Evolutionary conservation across 768 basidiomycete genomes (phyloP), one percentile per base, ranked within the genome.

Genomic region (Phlebiopsis gigantea): DNA sequence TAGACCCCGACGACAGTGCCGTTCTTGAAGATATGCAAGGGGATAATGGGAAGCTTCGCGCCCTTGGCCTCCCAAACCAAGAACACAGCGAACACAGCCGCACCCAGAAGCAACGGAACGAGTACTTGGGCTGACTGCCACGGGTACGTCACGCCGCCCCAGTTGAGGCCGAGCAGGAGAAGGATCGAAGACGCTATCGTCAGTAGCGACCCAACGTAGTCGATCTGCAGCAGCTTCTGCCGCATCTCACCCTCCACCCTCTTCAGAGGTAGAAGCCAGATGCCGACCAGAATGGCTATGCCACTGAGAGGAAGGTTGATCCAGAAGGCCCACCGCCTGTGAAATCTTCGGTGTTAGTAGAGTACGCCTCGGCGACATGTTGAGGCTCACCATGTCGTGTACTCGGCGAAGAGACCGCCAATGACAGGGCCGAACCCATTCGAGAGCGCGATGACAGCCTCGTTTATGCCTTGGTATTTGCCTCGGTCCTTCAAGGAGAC

Each of bases 401-500:
- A 58, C 39, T 63, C 34, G 14, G 59, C 34, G 39, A 63, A 60
- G 2, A 63, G 46, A 15, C 62, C 62, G 22, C 62, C 62, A 14
- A 63, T 44, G 29, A 63, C 49, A 19, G 62, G 62, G 4, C 62
- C 62, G 22, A 63, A 34, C 4, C 62, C 62, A 39, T 61, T 61
- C 22, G 59, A 60, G 17, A 61, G 43, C 0, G 62, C 62, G n/a
- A 57, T 53, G 39, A 61, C 56, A 17, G 34, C 62, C 43, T 61
- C 72, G 25, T 68, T 59, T 21, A 73, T 41, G 14, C 71, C 72
- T 25, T 64, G 62, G 49, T 65, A 71, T 17, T 52, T 60, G 9
- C 73, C 75, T 9, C 75, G 66, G 34, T 74, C 69, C 2, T 62
- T 51, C 19, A 75, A 66, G 1, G 74, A 66, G 5, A 74, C 66